Base-by-base conservation (phyloP, 164 flowering plant genomes). In the Houttuynia cordata region DNA sequence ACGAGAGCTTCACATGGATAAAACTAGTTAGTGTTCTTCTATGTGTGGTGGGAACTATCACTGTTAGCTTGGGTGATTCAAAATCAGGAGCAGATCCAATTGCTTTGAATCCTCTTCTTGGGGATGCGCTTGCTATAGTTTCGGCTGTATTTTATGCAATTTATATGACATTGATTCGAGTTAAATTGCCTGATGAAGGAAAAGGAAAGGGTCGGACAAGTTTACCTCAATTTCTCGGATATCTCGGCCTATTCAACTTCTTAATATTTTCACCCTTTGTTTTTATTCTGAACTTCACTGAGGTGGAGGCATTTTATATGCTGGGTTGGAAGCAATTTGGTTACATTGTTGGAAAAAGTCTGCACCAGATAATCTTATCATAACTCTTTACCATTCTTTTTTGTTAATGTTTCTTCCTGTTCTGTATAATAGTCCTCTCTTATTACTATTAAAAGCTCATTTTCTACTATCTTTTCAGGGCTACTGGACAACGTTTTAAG, bases 191-290 rank as follows among this genome's bases (percentile, higher is more conserved):
- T 37, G 91, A 85, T 74, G 92, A 84, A 50, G 74, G 79, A 57
- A 88, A 83, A 68, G 84, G 72, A 51, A 78, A 78, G 66, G 89
- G 91, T 37, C 74, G 58, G 10, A 79, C 73, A 50, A 90, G 97
- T 63, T 88, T 88, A 95, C 91, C 88, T 1, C 95, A 86, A 74
- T 88, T 94, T 69, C 97, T 94, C 65, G 99, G 99, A 59, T 94
- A 71, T 75, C 67, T 94, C 1, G 99, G 99, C 66, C 71, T 94
- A 34, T 86, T 83, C 81, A 94, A 94, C 68, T 65, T 90, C 59
- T 8, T 94, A 68, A 80, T 90, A 60, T 90, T 94, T 69, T 75
- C 85, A 45, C 99, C 99, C 20, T 77, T 90, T 66, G 87, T 81
- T 49, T 82, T 94, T 45, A 19, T 83, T 39, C 74, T 94, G 62